Evolutionary conservation across 1,139 yeast species (phyloP).

Genomic region (Zygoascus sp.): DNA sequence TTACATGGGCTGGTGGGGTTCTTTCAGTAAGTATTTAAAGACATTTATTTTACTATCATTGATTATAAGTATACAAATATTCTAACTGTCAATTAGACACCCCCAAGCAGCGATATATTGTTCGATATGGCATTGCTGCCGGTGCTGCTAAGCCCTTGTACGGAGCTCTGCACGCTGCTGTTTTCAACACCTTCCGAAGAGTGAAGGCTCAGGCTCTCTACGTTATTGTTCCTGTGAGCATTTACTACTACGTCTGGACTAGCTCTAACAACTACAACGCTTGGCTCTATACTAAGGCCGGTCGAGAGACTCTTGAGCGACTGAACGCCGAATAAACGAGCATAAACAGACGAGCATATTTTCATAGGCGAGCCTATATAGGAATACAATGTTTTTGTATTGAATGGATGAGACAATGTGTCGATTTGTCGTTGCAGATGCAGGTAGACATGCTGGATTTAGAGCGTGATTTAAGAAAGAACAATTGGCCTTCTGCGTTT

Average conservation of each 20-base stretch:
- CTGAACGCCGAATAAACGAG: conserved; percentile 23
- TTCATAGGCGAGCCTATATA: background rate
- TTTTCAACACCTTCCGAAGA: conserved; percentile 95
- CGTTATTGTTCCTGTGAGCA: conserved; percentile 69
- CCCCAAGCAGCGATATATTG: conserved; percentile 67
- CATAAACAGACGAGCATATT: background rate
- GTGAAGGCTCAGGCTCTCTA: conserved; percentile 79
- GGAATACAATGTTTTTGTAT: background rate
- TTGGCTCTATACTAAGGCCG: conserved; percentile 95
- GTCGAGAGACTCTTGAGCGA: conserved; percentile 47
- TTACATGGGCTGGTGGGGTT: conserved; percentile 98
- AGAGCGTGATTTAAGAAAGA: too few species aligned
- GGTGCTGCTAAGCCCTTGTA: conserved; percentile 89
- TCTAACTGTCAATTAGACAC: conserved; percentile 32
- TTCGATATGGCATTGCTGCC: conserved; percentile 79
- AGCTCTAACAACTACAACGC: conserved; percentile 85
- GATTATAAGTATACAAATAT: background rate
- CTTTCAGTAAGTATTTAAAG: conserved; percentile 31
- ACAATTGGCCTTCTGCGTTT: too few species aligned
- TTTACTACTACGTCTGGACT: conserved; percentile 86
- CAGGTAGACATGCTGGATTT: background rate
- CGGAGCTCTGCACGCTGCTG: conserved; percentile 78
- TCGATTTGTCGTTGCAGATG: background rate
- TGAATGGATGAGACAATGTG: background rate
- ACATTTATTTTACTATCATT: background rate